Percentiles rank a stretch among this genome's conserved stretches.
phyloP scores from a whole-genome alignment of 257 asterid genomes.

The Prunella vulgaris region DNA sequence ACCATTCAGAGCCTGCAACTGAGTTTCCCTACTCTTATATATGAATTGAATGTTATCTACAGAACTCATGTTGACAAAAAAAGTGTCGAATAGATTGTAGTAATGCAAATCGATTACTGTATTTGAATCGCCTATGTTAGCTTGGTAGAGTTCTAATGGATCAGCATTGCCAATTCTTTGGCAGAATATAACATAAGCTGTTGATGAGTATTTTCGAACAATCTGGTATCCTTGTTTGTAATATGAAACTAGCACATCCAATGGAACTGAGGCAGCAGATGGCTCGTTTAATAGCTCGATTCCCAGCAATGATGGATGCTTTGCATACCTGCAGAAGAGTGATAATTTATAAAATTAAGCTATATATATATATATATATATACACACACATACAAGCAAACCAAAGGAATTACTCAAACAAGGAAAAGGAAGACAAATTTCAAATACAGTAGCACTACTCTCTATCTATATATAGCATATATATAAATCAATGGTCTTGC shows the following conservation, averaged over 20 bases:
- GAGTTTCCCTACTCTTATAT: slow-evolving; percentile 49
- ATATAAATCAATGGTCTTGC: too few relatives aligned
- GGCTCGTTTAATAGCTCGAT: slow-evolving; percentile 85
- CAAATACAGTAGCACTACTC: too few relatives aligned
- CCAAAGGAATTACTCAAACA: too few relatives aligned
- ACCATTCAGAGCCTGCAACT: slow-evolving; percentile 53
- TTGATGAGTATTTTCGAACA: slow-evolving; percentile 60
- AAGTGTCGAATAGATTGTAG: slow-evolving; percentile 63
- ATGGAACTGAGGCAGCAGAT: slow-evolving; percentile 49
- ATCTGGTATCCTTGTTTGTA: slow-evolving; percentile 62
- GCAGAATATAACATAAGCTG: slow-evolving; percentile 71
- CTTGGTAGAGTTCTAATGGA: slow-evolving; percentile 67
- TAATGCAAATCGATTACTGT: slow-evolving; percentile 74
- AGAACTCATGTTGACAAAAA: slow-evolving; percentile 49
- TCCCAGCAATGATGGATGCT: slow-evolving; percentile 72
- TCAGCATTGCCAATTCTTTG: slow-evolving; percentile 73
- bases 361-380: too few relatives aligned
- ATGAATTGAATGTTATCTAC: slow-evolving; percentile 52
- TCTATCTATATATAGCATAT: too few relatives aligned
- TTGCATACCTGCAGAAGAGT: slow-evolving; percentile 43
- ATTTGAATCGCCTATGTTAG: slow-evolving; percentile 50
- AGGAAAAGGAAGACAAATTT: too few relatives aligned
- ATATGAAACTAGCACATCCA: slow-evolving; percentile 55
- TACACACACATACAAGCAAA: too few relatives aligned
- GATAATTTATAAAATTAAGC: too few relatives aligned